These are phyloP conservation scores for Colletotrichum liriopes DNA, from an alignment of 2,329 filamentous ascomycete genomes.

Conservation along the genomic window DNA sequence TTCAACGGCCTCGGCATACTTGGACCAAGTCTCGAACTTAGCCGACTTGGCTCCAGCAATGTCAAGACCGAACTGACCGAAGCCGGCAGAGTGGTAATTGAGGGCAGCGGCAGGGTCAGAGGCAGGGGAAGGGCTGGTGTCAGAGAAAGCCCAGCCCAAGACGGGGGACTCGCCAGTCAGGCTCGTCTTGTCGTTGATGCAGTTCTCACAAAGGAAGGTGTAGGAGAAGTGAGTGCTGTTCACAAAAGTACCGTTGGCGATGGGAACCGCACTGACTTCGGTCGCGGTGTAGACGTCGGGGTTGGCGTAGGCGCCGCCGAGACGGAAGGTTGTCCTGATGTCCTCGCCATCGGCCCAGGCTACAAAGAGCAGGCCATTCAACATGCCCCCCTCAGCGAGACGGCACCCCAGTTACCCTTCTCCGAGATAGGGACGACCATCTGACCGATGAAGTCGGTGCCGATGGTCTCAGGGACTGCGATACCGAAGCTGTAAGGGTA, in stretches of 20 bases:
- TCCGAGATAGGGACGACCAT: slow-evolving; percentile 56
- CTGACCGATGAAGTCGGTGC: slow-evolving; percentile 69
- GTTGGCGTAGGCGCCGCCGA: slow-evolving; percentile 60
- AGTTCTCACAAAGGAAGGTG: slow-evolving; percentile 67
- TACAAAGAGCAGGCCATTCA: slow-evolving; percentile 62
- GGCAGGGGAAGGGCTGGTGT: slow-evolving; percentile 50
- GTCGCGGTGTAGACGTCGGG: slow-evolving; percentile 62
- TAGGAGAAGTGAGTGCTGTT: slow-evolving; percentile 68
- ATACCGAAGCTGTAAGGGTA: slow-evolving; percentile 64
- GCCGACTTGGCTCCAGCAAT: slow-evolving; percentile 53
- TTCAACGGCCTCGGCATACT: slow-evolving; percentile 33
- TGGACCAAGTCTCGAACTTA: slow-evolving; percentile 44
- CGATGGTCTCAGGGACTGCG: slow-evolving; percentile 63
- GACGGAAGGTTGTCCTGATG: slow-evolving; percentile 52
- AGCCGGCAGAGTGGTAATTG: slow-evolving; percentile 58
- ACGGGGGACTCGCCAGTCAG: slow-evolving; percentile 49
- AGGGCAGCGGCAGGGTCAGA: slow-evolving; percentile 53
- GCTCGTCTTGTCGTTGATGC: slow-evolving; percentile 55
- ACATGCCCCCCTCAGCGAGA: slow-evolving; percentile 64
- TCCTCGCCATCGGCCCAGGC: slow-evolving; percentile 64
- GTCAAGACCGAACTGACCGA: slow-evolving; percentile 55
- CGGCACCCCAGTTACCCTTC: slow-evolving; percentile 64
- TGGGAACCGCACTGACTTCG: slow-evolving; percentile 57
- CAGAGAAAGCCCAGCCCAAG: slow-evolving; percentile 59
- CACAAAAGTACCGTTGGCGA: slow-evolving; percentile 66